Conservation (phyloP, 192 early-diverging fungal species). For the Coemansia sp. region DNA sequence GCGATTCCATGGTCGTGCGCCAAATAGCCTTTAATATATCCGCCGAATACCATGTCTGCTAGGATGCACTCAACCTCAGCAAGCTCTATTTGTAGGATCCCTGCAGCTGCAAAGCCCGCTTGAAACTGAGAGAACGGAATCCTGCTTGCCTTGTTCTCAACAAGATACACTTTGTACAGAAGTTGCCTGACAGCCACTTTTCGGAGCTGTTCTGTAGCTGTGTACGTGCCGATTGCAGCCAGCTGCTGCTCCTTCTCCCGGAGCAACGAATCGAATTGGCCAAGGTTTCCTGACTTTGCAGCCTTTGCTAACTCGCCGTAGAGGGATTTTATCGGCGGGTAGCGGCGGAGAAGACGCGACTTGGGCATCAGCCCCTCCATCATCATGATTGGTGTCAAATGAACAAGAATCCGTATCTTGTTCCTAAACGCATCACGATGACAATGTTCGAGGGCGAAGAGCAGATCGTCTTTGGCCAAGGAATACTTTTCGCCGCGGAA, state of each 20-base stretch:
- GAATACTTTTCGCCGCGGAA: conserved; percentile 84
- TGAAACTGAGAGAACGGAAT: conserved; percentile 65
- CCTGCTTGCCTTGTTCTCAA: conserved; percentile 57
- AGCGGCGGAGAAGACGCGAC: conserved; percentile 58
- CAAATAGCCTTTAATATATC: conserved; percentile 85
- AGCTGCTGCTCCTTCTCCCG: conserved; percentile 58
- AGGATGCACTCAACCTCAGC: conserved; percentile 85
- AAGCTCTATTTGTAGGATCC: conserved; percentile 53
- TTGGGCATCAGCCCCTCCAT: conserved; percentile 71
- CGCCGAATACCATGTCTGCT: conserved; percentile 85
- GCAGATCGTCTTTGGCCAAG: conserved; percentile 55
- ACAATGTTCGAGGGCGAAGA: conserved; percentile 54
- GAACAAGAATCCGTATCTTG: conserved; percentile 74
- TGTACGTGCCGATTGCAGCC: conserved; percentile 68
- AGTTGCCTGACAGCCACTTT: conserved; percentile 72
- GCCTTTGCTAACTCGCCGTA: conserved; percentile 71
- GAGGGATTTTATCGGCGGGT: conserved; percentile 58
- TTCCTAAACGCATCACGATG: conserved; percentile 38
- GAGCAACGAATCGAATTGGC: conserved; percentile 70
- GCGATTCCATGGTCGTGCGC: conserved; percentile 73
- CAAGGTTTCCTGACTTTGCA: conserved; percentile 70
- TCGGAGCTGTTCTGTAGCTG: conserved; percentile 79
- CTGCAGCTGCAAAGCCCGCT: conserved; percentile 62
- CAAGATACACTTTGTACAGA: conserved; percentile 73
- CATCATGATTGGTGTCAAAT: conserved; percentile 77